Percentiles rank a stretch among this genome's conserved stretches.
Evolutionary conservation across 805 yeast genomes (phyloP).

Genomic region (Zygosaccharomyces lentus): DNA sequence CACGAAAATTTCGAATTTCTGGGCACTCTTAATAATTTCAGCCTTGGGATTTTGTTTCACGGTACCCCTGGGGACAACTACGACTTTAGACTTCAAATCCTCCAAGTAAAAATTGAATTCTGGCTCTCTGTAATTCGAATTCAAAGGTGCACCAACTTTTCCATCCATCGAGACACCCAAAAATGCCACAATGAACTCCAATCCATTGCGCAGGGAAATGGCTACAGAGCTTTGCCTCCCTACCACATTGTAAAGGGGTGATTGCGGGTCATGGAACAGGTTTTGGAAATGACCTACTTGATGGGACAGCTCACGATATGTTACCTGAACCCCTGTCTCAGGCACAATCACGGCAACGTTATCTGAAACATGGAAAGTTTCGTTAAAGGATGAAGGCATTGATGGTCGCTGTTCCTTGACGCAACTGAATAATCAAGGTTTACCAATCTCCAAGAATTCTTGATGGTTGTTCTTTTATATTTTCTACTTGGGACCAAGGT

Average conservation of each 20-base stretch:
- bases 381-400: constrained; percentile 38
- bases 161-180: constrained; percentile 54
- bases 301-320: constrained; percentile 42
- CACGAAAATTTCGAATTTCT: constrained; percentile 43
- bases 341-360: constrained; percentile 46
- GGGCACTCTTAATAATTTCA: constrained; percentile 50
- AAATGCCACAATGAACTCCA: constrained; percentile 55
- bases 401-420: not conserved
- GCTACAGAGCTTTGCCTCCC: constrained; percentile 47
- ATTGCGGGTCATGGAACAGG: constrained; percentile 39
- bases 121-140: constrained; percentile 53
- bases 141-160: constrained; percentile 64
- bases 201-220: constrained; percentile 55
- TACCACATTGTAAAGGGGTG: constrained; percentile 39
- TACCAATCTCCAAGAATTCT: not conserved
- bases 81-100: constrained; percentile 54
- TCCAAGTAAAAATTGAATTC: constrained; percentile 64
- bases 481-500: not conserved
- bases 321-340: constrained; percentile 40
- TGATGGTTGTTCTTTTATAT: not conserved
- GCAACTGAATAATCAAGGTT: not conserved
- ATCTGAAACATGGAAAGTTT: constrained; percentile 37
- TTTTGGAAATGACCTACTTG: constrained; percentile 48
- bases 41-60: constrained; percentile 30
- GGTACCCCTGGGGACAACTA: constrained; percentile 54